Evolutionary conservation across 2,329 filamentous ascomycete genomes (phyloP).

Genomic region (Penicillium sp.): DNA sequence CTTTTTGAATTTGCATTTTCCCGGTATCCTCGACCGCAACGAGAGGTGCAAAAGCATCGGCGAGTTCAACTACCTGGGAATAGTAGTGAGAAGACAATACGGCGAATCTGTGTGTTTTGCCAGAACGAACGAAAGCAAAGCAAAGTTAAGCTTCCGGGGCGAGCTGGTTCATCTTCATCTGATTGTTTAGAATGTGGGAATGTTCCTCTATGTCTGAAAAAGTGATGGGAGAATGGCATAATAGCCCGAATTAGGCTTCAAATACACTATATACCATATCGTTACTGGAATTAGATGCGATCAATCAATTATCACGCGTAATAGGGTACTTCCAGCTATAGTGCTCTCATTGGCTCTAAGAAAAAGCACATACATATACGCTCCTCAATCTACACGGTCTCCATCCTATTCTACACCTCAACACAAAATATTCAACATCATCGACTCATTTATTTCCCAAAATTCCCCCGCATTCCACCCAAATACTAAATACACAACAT

Average conservation of each 20-base stretch:
- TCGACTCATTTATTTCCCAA: slow-evolving; percentile 32
- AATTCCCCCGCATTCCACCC: slow-evolving; percentile 20
- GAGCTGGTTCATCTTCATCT: background rate
- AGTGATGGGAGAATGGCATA: background rate
- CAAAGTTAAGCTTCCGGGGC: background rate
- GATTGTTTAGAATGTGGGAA: background rate
- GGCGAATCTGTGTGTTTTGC: too few relatives aligned
- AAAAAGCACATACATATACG: background rate
- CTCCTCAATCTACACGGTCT: background rate
- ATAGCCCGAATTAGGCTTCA: background rate
- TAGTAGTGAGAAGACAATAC: too few relatives aligned
- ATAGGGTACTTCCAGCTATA: background rate
- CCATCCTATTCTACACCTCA: background rate
- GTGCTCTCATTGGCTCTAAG: too few relatives aligned
- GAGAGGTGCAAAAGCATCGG: too few relatives aligned
- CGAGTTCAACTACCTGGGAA: background rate
- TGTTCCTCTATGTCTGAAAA: background rate
- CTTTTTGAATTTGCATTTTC: background rate
- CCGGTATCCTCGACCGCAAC: background rate
- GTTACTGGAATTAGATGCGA: too few relatives aligned
- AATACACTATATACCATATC: too few relatives aligned
- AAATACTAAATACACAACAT: slow-evolving; percentile 31
- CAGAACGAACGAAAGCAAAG: too few relatives aligned
- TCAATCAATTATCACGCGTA: too few relatives aligned
- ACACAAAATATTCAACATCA: slow-evolving; percentile 12